A percentile compares a stretch with the other conserved stretches of the same genome.
These are phyloP conservation scores for Cryptosporidium ryanae DNA, from an alignment of 169 alveolate species.

Conservation along the genomic window DNA sequence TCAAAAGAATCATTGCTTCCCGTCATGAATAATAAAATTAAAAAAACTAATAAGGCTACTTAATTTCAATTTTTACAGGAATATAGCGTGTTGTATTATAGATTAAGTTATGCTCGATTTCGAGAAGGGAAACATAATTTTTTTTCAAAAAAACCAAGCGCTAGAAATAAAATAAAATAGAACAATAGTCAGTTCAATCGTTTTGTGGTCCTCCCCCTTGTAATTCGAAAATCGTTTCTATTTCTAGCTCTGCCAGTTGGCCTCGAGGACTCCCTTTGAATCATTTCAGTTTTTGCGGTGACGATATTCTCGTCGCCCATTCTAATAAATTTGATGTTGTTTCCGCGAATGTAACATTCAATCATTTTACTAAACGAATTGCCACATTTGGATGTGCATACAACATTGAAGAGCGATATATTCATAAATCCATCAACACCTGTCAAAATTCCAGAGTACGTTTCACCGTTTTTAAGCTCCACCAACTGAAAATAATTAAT, in stretches of 20 bases:
- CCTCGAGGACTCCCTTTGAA: conserved; percentile 44
- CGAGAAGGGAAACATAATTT: conserved; percentile 44
- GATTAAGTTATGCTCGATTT: conserved; percentile 57
- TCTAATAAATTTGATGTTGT: conserved; percentile 85
- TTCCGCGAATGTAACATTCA: conserved; percentile 87
- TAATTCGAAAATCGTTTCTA: conserved; percentile 33
- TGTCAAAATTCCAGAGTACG: conserved; percentile 85
- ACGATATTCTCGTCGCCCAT: conserved; percentile 84
- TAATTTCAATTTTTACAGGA: neutral
- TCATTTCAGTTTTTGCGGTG: conserved; percentile 83
- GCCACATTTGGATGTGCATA: conserved; percentile 87
- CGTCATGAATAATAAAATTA: conserved; percentile 22
- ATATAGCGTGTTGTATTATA: conserved; percentile 42
- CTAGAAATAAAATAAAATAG: conserved; percentile 6
- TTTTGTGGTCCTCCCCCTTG: conserved; percentile 43
- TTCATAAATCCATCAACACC: conserved; percentile 88
- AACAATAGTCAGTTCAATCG: neutral
- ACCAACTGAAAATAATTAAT: conserved; percentile 79
- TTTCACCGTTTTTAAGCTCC: conserved; percentile 87
- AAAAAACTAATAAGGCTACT: neutral
- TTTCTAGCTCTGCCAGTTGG: conserved; percentile 29
- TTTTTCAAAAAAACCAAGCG: conserved; percentile 28
- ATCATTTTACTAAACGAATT: conserved; percentile 84
- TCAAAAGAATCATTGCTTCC: conserved; percentile 62
- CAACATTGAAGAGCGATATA: conserved; percentile 84